These are phyloP conservation scores for Claviceps maximensis DNA, from an alignment of 2,329 filamentous ascomycete genomes.

Conservation along the genomic window DNA sequence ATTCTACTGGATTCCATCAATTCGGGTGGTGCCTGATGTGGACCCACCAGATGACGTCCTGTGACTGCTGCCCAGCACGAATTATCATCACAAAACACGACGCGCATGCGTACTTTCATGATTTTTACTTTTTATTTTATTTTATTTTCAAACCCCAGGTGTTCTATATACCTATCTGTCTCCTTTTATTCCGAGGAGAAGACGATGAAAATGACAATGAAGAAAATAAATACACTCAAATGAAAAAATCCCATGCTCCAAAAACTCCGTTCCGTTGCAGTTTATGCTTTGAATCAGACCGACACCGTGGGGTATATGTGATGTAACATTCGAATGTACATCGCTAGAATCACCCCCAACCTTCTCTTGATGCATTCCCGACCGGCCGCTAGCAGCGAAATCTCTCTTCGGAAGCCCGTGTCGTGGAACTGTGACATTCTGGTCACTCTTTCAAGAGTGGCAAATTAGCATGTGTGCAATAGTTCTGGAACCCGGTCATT, in stretches of 20 bases:
- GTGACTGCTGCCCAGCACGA: not conserved
- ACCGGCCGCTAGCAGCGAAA: slow-evolving; percentile 1
- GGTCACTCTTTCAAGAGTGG: slow-evolving; percentile 7
- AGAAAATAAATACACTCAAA: slow-evolving; percentile 10
- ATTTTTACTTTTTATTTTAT: not conserved
- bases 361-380: slow-evolving; percentile 1
- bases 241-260: slow-evolving; percentile 6
- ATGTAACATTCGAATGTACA: not conserved
- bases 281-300: not conserved
- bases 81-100: not conserved
- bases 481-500: not conserved
- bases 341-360: not conserved
- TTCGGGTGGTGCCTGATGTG: not conserved
- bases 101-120: not conserved
- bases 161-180: slow-evolving; percentile 9
- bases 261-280: slow-evolving; percentile 3
- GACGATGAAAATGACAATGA: slow-evolving; percentile 3
- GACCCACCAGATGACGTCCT: not conserved
- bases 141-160: not conserved
- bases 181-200: slow-evolving; percentile 10
- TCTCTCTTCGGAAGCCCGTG: slow-evolving; percentile 1
- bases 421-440: slow-evolving; percentile 10
- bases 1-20: slow-evolving; percentile 1
- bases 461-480: slow-evolving; percentile 6
- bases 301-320: slow-evolving; percentile 2